Conservation (phyloP, 495 filamentous ascomycete species). For the Corynascus novoguineensis region DNA sequence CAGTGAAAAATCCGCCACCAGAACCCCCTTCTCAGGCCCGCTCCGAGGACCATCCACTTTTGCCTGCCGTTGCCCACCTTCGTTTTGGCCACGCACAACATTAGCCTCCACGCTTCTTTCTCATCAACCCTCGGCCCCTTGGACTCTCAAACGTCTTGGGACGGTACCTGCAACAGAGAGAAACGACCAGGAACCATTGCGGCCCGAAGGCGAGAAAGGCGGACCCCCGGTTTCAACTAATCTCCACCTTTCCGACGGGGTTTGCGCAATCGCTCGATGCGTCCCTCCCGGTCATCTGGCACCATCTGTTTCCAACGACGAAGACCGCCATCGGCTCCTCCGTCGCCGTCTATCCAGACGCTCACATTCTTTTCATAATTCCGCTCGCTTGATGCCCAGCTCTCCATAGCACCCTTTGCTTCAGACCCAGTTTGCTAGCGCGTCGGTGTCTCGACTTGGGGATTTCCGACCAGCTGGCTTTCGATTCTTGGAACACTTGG, state of each 20-base stretch:
- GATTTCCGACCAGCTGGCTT: neutral
- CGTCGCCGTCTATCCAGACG: neutral
- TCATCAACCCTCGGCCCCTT: neutral
- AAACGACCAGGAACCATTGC: neutral
- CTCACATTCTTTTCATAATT: too few species aligned
- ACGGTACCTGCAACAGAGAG: neutral
- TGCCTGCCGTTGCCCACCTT: neutral
- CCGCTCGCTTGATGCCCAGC: neutral
- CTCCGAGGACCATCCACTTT: neutral
- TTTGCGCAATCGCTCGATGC: neutral
- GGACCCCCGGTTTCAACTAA: neutral
- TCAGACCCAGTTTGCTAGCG: neutral
- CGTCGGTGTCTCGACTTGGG: slow-evolving; percentile 1
- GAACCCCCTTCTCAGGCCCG: neutral
- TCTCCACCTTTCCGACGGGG: neutral
- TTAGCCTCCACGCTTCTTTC: neutral
- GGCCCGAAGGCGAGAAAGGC: neutral
- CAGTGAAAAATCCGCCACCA: neutral
- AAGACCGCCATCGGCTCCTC: neutral
- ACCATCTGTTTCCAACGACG: neutral
- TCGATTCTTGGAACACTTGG: neutral
- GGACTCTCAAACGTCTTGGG: too few species aligned
- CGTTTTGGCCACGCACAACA: neutral
- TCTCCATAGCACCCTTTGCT: neutral
- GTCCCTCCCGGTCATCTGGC: slow-evolving; percentile 1